Conservation (phyloP, 768 basidiomycete species). For the Mycena filopes region DNA sequence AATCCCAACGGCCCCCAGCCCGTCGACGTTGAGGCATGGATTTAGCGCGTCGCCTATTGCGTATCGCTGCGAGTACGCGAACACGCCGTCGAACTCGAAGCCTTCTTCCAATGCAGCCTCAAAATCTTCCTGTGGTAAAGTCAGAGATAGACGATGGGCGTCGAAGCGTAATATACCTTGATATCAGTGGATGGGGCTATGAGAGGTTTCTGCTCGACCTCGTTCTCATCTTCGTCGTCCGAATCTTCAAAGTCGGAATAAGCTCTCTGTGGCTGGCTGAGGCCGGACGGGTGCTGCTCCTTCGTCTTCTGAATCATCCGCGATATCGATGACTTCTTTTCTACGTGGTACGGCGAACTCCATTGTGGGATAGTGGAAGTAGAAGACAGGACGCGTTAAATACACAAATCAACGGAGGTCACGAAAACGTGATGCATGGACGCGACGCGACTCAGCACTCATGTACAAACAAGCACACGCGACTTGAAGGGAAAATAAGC, state of each 20-base stretch:
- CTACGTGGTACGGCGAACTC: constrained; percentile 6
- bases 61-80: constrained; percentile 35
- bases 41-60: constrained; percentile 44
- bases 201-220: constrained; percentile 24
- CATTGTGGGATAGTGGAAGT: background rate
- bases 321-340: constrained; percentile 6
- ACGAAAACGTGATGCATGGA: too few relatives aligned
- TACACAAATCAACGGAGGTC: too few relatives aligned
- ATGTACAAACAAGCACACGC: too few relatives aligned
- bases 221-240: constrained; percentile 9
- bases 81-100: constrained; percentile 38
- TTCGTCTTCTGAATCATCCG: constrained; percentile 21
- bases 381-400: too few relatives aligned
- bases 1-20: constrained; percentile 50
- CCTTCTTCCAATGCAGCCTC: constrained; percentile 31
- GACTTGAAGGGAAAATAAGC: too few relatives aligned
- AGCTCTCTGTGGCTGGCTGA: background rate
- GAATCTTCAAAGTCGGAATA: constrained; percentile 13
- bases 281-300: background rate
- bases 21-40: constrained; percentile 47
- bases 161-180: constrained; percentile 7
- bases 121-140: constrained; percentile 35
- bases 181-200: constrained; percentile 27
- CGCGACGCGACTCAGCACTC: too few relatives aligned
- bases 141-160: background rate